phyloP scores from a whole-genome alignment of 129 eudicot species.

The Chrysanthemum seticuspe region DNA sequence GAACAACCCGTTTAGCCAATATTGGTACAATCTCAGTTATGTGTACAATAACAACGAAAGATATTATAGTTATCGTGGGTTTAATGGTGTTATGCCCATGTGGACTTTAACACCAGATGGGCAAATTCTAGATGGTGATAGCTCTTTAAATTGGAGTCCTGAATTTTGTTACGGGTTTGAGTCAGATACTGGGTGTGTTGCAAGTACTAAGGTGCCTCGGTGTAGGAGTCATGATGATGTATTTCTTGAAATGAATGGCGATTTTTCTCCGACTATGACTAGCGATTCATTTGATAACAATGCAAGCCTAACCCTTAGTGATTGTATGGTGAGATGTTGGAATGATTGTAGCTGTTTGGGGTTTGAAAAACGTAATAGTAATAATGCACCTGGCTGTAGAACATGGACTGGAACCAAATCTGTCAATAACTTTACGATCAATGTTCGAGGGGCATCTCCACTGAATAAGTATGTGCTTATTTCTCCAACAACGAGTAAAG shows the following conservation, averaged over 20 bases:
- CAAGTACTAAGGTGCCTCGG: slow-evolving; percentile 4
- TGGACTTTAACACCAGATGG: slow-evolving; percentile 21
- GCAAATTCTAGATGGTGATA: neutral
- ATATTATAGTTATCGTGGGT: slow-evolving; percentile 11
- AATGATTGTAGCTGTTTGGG: slow-evolving; percentile 49
- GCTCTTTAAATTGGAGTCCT: neutral
- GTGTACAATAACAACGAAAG: slow-evolving; percentile 31
- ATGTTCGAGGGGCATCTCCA: slow-evolving; percentile 20
- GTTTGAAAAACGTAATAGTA: slow-evolving; percentile 1
- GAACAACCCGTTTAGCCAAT: neutral
- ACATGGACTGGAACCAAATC: slow-evolving; percentile 22
- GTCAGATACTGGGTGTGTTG: slow-evolving; percentile 26
- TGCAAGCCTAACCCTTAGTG: no score
- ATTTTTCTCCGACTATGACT: neutral
- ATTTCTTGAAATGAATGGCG: slow-evolving; percentile 12
- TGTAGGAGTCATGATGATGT: slow-evolving; percentile 23
- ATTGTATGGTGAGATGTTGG: slow-evolving; percentile 37
- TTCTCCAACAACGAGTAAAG: slow-evolving; percentile 15
- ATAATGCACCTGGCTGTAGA: slow-evolving; percentile 32
- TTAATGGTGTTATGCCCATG: slow-evolving; percentile 2
- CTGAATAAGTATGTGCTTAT: slow-evolving; percentile 28
- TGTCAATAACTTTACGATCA: neutral
- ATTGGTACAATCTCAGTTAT: slow-evolving; percentile 25
- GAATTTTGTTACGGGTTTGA: slow-evolving; percentile 39
- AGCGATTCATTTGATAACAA: neutral